Evolutionary conservation across 2,329 filamentous ascomycete species (phyloP).

Genomic region (Paraphaeosphaeria minitans): DNA sequence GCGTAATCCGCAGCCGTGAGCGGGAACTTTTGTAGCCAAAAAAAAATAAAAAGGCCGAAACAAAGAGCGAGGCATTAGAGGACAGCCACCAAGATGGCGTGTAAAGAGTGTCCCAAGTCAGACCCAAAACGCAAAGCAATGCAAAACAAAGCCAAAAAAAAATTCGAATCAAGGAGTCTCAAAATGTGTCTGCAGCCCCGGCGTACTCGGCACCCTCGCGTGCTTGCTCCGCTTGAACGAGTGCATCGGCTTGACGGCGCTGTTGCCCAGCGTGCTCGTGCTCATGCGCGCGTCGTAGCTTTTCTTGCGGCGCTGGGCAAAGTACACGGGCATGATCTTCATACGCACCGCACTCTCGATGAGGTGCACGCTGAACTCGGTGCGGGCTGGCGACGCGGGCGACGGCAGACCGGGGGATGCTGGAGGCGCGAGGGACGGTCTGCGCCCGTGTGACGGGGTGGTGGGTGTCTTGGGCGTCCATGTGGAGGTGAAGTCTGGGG

Average conservation of each 20-base stretch:
- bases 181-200: constrained; percentile 5
- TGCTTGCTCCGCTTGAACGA: constrained; percentile 7
- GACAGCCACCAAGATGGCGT: neutral
- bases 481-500: neutral
- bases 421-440: neutral
- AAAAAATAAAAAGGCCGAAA: too few species aligned
- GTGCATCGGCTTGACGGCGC: constrained; percentile 6
- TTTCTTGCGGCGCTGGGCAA: constrained; percentile 17
- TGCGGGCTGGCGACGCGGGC: constrained; percentile 6
- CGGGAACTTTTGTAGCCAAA: constrained; percentile 2
- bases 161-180: neutral
- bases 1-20: constrained; percentile 3
- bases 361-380: constrained; percentile 8
- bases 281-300: constrained; percentile 15
- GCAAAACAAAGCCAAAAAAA: neutral
- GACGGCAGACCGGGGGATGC: constrained; percentile 7
- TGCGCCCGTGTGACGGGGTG: neutral
- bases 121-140: neutral
- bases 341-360: constrained; percentile 14
- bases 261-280: neutral
- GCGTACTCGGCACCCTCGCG: neutral
- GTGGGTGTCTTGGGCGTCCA: neutral
- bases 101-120: neutral
- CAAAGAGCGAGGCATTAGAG: neutral
- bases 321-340: constrained; percentile 16